Evolutionary conservation across 768 basidiomycete genomes (phyloP), one percentile per base, ranked within the genome.

Genomic region (Astraeus odoratus): DNA sequence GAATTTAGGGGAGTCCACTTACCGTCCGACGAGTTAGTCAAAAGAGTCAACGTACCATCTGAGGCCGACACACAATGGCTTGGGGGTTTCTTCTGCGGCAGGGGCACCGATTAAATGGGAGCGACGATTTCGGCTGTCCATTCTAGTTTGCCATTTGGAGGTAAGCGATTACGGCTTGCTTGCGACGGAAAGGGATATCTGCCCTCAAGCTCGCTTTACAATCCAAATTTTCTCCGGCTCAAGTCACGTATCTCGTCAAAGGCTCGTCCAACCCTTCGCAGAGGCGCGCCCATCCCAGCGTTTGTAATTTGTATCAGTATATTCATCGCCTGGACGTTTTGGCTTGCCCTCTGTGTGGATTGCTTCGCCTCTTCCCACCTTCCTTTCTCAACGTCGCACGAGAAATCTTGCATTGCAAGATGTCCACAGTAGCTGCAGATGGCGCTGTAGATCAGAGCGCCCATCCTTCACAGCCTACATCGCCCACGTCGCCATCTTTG

Each of bases 221-320:
- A 49, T 31, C 39, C 60, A 60, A 60, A 56, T 52, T 63, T 61
- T 61, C 58, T 39, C 34, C 53, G 39, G 49, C 49, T 36, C 42
- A 44, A 51, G 48, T 49, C 47, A 23, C 36, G 47, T 41, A 49
- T 46, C 48, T 39, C 41, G 48, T 40, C 45, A 33, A 25, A 44
- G 23, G 42, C 47, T 42, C 38, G 43, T 44, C 37, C 46, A 44
- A 46, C 47, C 25, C 18, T 54, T 44, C 49, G 43, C 51, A 49
- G 23, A 43, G 47, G 43, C 39, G n/a, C n/a, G n/a, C 39, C 35
- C 47, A 42, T 22, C 15, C 35, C 41, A 35, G 33, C 37, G 8
- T 15, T 6, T 13, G 37, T 20, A 20, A 5, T 39, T 24, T 39
- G 37, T 39, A 39, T 13, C 34, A 24, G 24, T 39, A 39, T 39